A percentile compares a stretch with the other conserved stretches of the same genome.
phyloP scores from a whole-genome alignment of 2,329 filamentous ascomycete genomes.

The Verticillium longisporum region DNA sequence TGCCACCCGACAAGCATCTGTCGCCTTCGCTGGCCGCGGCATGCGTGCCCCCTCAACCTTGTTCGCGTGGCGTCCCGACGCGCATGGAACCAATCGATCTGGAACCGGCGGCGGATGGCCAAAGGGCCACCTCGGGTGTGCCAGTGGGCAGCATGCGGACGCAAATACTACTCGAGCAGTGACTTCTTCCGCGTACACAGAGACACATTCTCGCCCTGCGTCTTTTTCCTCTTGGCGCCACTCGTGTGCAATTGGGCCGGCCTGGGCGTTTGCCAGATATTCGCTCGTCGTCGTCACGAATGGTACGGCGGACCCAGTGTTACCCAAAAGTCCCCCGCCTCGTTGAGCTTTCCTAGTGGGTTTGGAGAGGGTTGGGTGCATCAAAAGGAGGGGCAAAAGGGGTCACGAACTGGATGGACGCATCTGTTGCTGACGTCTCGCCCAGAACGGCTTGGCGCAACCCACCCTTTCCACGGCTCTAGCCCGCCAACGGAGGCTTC shows the following conservation, averaged over 20 bases:
- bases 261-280: conserved; percentile 2
- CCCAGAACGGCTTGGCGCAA: neutral
- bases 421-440: neutral
- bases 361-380: neutral
- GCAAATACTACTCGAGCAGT: neutral
- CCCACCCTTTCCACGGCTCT: neutral
- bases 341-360: neutral
- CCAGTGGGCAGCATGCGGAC: neutral
- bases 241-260: neutral
- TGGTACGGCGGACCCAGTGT: neutral
- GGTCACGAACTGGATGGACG: neutral
- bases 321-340: neutral
- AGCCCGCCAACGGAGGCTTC: neutral
- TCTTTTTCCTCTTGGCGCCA: neutral
- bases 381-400: neutral
- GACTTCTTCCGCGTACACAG: neutral
- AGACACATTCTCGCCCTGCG: neutral
- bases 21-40: neutral
- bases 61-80: neutral
- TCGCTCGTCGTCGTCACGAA: neutral
- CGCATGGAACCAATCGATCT: neutral
- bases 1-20: neutral
- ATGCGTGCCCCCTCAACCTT: neutral
- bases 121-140: neutral
- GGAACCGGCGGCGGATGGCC: neutral